phyloP scores from a whole-genome alignment of 352 stramenopile species.

The Globisporangium polare region DNA sequence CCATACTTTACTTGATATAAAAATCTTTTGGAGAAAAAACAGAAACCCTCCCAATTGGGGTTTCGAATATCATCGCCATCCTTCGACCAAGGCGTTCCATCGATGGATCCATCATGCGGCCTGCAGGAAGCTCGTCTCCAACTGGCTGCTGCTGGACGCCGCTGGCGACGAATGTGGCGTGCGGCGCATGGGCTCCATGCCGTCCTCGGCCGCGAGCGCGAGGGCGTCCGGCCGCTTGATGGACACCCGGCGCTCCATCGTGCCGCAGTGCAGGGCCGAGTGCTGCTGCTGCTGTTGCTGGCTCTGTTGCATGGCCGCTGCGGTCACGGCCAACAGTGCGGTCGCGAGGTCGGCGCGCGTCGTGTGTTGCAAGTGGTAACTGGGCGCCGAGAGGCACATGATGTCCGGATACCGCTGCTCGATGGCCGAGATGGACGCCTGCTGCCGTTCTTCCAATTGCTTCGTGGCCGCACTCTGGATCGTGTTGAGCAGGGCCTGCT shows the following conservation, averaged over 20 bases:
- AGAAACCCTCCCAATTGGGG: slow-evolving; percentile 12
- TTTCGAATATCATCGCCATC: background rate
- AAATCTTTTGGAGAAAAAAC: background rate
- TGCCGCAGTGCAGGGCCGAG: slow-evolving; percentile 9
- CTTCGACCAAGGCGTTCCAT: background rate
- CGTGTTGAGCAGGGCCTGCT: slow-evolving; percentile 36
- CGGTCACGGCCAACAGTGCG: slow-evolving; percentile 10
- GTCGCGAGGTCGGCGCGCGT: slow-evolving; percentile 16
- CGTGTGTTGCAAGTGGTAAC: slow-evolving; percentile 8
- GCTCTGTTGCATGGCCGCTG: slow-evolving; percentile 1
- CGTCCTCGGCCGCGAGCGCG: slow-evolving; percentile 10
- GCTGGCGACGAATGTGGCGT: slow-evolving; percentile 12
- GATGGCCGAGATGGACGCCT: slow-evolving; percentile 56
- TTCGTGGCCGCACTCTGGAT: slow-evolving; percentile 22
- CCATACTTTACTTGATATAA: slow-evolving; percentile 10
- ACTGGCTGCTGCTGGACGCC: background rate
- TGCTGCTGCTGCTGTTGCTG: slow-evolving; percentile 3
- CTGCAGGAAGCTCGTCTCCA: slow-evolving; percentile 14
- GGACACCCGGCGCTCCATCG: slow-evolving; percentile 15
- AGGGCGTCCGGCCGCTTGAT: slow-evolving; percentile 12
- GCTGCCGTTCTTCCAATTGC: slow-evolving; percentile 22
- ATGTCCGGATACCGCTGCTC: slow-evolving; percentile 63
- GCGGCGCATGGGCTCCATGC: slow-evolving; percentile 5
- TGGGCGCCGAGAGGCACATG: slow-evolving; percentile 35
- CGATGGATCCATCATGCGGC: slow-evolving; percentile 5